Base-by-base conservation (phyloP, 163 green algal species). In the Prototheca wickerhamii region DNA sequence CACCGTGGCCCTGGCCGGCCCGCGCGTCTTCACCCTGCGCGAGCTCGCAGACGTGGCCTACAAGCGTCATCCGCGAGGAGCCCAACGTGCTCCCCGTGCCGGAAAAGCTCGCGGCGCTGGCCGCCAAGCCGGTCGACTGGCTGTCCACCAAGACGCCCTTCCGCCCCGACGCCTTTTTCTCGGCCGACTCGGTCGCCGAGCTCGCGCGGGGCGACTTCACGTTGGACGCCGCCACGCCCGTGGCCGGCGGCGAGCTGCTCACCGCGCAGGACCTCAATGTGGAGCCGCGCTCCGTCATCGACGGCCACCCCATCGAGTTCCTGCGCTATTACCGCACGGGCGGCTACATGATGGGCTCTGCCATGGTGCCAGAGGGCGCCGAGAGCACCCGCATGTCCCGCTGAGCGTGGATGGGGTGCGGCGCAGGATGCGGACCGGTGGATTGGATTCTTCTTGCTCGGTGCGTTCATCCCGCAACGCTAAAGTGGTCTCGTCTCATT, bases 1-100 rank as follows among this genome's bases (percentile, higher is more conserved):
- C 78, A 89, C 78, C 3, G 95, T 91, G 76, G 78, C 90, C 72
- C 82, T 98, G 52, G 88, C 68, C 2, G 93, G 93, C 0, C 89
- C 92, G 2, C 83, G 96, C 49, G 75, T 87, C 20, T 76, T 91
- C 51, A 90, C 78, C 76, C 60, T 86, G 34, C 73, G 77, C 44
- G 60, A 93, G 71, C 69, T 91, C 40, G 84, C 87, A 26, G 57
- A 84, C 56, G 64, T 64, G 67, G 87, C 71, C 71, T 95, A 23
- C 70, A 82, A 20, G 71, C n/a, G 94, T 60, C 82, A 93, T 64
- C 37, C 35, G 58, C 33, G 58, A 64, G 58, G 23, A 42, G 23
- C 34, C 62, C 50, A 44, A 32, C 12, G 4, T 23, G 8, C 15
- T 67, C 34, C 32, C 50, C 35, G 26, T 66, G 31, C 59, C 59